Evolutionary conservation across 2,329 filamentous ascomycete species (phyloP).

Genomic region (Fusarium buharicum): DNA sequence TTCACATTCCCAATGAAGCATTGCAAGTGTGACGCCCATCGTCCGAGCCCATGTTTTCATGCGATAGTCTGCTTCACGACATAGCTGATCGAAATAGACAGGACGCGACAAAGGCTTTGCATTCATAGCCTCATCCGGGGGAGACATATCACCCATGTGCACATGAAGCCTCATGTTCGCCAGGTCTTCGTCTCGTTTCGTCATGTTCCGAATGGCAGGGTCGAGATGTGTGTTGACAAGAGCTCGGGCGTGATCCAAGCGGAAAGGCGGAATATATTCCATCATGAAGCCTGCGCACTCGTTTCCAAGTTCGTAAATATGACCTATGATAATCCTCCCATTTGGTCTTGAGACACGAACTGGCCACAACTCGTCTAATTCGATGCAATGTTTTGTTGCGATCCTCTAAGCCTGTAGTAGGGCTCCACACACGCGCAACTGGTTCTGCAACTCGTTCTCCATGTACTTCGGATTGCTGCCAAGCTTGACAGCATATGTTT

Average conservation of each 20-base stretch:
- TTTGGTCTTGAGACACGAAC: constrained; percentile 8
- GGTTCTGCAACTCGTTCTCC: constrained; percentile 1
- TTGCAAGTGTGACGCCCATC: constrained; percentile 41
- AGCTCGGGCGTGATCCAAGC: background rate
- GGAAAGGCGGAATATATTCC: constrained; percentile 10
- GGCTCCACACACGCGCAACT: background rate
- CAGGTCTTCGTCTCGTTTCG: background rate
- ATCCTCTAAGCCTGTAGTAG: background rate
- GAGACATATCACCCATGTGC: constrained; percentile 11
- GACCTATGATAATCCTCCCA: constrained; percentile 1
- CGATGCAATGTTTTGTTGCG: background rate
- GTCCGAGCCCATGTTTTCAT: constrained; percentile 6
- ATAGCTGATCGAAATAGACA: constrained; percentile 40
- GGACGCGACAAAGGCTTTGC: constrained; percentile 17
- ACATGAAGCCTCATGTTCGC: constrained; percentile 15
- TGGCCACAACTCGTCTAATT: background rate
- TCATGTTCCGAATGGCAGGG: background rate
- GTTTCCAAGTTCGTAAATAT: background rate
- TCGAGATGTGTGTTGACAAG: constrained; percentile 9
- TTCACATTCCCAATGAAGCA: constrained; percentile 41
- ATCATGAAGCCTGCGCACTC: constrained; percentile 10
- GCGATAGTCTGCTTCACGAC: background rate
- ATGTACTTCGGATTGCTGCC: background rate
- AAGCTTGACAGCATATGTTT: constrained; percentile 10
- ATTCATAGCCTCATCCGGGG: background rate